Percentiles rank a stretch among this genome's conserved stretches.
Evolutionary conservation across 2,329 filamentous ascomycete species (phyloP).

Genomic region (Aspergillus intermedius): DNA sequence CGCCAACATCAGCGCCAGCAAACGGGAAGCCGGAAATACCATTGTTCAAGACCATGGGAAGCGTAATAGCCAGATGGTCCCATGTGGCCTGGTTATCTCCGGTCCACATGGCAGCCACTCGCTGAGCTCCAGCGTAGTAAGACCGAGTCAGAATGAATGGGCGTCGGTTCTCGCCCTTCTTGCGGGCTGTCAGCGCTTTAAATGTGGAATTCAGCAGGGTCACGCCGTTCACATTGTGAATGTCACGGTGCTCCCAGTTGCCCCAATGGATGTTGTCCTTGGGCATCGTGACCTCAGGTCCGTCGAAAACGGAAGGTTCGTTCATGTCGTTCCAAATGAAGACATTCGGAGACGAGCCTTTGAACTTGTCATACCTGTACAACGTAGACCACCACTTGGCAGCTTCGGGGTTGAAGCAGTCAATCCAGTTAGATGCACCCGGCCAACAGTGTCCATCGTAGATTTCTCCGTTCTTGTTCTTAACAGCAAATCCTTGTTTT

Average conservation of each 20-base stretch:
- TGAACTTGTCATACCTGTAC: slow-evolving; percentile 83
- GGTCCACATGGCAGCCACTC: slow-evolving; percentile 94
- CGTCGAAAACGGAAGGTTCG: slow-evolving; percentile 97
- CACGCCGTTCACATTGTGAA: slow-evolving; percentile 93
- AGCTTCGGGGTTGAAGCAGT: slow-evolving; percentile 89
- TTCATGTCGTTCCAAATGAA: slow-evolving; percentile 99
- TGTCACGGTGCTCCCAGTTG: slow-evolving; percentile 91
- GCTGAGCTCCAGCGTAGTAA: slow-evolving; percentile 86
- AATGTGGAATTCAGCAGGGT: slow-evolving; percentile 94
- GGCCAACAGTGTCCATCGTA: slow-evolving; percentile 99
- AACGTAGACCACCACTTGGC: slow-evolving; percentile 84
- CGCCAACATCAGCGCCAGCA: slow-evolving; percentile 88
- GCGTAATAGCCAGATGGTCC: slow-evolving; percentile 79
- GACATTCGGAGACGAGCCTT: slow-evolving; percentile 76
- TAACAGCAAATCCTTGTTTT: slow-evolving; percentile 73
- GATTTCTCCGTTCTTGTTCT: slow-evolving; percentile 80
- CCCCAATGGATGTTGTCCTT: slow-evolving; percentile 93
- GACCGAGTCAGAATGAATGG: slow-evolving; percentile 91
- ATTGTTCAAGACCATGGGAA: slow-evolving; percentile 90
- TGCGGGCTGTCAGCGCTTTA: slow-evolving; percentile 73
- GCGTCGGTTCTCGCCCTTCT: slow-evolving; percentile 75
- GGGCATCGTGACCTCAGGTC: slow-evolving; percentile 96
- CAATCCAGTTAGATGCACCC: slow-evolving; percentile 91
- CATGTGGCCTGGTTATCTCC: slow-evolving; percentile 94
- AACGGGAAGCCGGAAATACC: slow-evolving; percentile 93